Evolutionary conservation across 345 rosid species (phyloP).

Genomic region (Reutealis trisperma): DNA sequence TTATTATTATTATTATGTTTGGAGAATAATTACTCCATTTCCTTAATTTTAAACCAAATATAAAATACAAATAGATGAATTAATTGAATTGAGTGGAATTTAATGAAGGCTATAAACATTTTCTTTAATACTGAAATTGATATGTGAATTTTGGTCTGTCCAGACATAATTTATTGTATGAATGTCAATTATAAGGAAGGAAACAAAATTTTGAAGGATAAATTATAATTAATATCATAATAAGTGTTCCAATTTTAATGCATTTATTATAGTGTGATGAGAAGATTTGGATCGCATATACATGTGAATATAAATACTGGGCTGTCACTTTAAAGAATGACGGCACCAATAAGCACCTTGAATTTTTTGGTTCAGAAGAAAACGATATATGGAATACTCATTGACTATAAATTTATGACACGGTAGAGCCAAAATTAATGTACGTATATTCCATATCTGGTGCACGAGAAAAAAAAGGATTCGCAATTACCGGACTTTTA

Average conservation of each 20-base stretch:
- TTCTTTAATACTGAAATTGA: slow-evolving; percentile 21
- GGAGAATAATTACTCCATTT: no score
- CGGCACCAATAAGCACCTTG: slow-evolving; percentile 5
- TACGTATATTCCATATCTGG: not conserved
- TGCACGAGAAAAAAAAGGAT: slow-evolving; percentile 13
- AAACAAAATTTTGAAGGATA: slow-evolving; percentile 13
- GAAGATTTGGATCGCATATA: not conserved
- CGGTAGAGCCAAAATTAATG: not conserved
- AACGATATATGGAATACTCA: slow-evolving; percentile 2
- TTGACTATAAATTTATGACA: not conserved
- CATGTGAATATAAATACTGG: not conserved
- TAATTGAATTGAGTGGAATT: not conserved
- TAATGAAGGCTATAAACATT: slow-evolving; percentile 10
- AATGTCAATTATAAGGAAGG: slow-evolving; percentile 15
- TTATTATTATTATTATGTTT: no score
- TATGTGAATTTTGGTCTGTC: slow-evolving; percentile 14
- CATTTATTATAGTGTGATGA: slow-evolving; percentile 31
- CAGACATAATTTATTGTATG: slow-evolving; percentile 8
- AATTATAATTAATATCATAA: slow-evolving; percentile 5
- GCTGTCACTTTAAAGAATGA: slow-evolving; percentile 24
- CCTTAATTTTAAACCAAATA: no score
- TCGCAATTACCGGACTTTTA: not conserved
- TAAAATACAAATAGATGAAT: not conserved
- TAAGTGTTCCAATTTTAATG: slow-evolving; percentile 22
- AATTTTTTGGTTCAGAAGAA: slow-evolving; percentile 2